phyloP scores from a whole-genome alignment of 257 asterid genomes.

The Solanum acaule region DNA sequence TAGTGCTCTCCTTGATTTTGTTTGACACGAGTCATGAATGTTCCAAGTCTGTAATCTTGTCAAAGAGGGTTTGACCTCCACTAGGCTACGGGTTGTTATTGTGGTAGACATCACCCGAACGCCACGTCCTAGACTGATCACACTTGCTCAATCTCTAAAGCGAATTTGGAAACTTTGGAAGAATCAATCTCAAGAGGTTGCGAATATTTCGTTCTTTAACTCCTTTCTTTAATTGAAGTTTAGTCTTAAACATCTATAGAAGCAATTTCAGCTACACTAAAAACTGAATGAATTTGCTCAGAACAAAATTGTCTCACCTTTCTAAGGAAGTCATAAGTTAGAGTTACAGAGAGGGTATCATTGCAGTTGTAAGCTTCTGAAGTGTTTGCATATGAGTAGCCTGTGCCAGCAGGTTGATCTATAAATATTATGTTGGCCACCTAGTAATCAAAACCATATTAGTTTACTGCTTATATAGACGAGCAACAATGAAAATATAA shows the following conservation, averaged over 20 bases:
- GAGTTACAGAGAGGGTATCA: not conserved
- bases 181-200: not conserved
- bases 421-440: constrained; percentile 2
- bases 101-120: not conserved
- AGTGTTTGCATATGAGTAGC: not conserved
- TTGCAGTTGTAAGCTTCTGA: not conserved
- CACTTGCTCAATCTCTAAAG: not conserved
- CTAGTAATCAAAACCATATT: not conserved
- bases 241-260: not conserved
- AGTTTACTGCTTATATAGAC: no score
- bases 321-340: not conserved
- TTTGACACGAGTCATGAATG: not conserved
- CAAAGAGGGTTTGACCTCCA: not conserved
- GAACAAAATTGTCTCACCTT: not conserved
- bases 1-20: not conserved
- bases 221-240: not conserved
- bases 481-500: not conserved
- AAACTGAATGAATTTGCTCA: not conserved
- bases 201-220: not conserved
- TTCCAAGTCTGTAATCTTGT: not conserved
- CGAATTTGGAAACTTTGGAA: not conserved
- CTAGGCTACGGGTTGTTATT: not conserved
- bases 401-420: constrained; percentile 1
- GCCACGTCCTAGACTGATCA: not conserved
- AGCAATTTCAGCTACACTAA: not conserved